A percentile compares a stretch with the other conserved stretches of the same genome.
Conservation (phyloP, 495 filamentous ascomycete genomes). For the Aspergillus biplanus region DNA sequence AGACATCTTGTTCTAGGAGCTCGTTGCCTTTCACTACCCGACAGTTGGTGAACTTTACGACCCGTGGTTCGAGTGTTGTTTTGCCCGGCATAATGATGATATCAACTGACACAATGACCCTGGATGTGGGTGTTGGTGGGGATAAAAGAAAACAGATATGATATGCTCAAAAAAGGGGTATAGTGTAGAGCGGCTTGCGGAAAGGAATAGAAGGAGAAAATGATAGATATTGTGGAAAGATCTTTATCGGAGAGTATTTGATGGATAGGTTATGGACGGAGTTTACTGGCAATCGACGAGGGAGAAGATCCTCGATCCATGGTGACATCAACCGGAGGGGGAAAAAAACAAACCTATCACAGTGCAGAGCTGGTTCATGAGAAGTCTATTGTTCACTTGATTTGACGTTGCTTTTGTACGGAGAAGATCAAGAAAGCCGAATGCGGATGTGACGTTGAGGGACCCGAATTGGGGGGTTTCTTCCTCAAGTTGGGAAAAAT, state of each 20-base stretch:
- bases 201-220: background rate
- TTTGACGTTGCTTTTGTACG: conserved; percentile 19
- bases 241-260: background rate
- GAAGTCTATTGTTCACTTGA: background rate
- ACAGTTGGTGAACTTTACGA: conserved; percentile 86
- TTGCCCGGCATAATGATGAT: conserved; percentile 42
- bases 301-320: conserved; percentile 6
- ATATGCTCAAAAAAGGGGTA: background rate
- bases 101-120: background rate
- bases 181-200: background rate
- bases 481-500: background rate
- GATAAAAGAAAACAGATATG: background rate
- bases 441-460: conserved; percentile 22
- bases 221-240: background rate
- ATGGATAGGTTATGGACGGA: background rate
- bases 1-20: conserved; percentile 73
- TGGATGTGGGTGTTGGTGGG: background rate
- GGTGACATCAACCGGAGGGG: conserved; percentile 7
- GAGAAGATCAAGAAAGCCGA: background rate
- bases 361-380: background rate
- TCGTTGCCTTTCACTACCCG: conserved; percentile 64
- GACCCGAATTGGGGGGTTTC: background rate
- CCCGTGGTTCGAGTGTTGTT: conserved; percentile 44
- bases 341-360: conserved; percentile 1
- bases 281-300: background rate